These are phyloP conservation scores for Agrocybe chaxingu DNA, from an alignment of 768 basidiomycete species.

Conservation along the genomic window DNA sequence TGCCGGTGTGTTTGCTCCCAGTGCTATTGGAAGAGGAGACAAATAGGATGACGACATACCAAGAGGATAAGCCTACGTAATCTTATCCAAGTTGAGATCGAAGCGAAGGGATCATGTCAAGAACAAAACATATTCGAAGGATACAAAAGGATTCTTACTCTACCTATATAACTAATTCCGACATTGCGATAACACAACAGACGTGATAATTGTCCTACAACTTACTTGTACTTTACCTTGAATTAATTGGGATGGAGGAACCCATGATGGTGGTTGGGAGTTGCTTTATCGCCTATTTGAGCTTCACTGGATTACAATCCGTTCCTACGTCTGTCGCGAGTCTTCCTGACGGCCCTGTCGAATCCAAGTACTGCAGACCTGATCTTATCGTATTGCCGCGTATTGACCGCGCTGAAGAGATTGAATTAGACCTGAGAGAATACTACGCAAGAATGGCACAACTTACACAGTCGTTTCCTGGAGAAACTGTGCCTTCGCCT, in stretches of 20 bases:
- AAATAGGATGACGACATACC: too few species aligned
- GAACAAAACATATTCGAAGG: too few species aligned
- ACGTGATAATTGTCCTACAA: not conserved
- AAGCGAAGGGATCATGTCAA: too few species aligned
- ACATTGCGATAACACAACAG: too few species aligned
- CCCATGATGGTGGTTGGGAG: too few species aligned
- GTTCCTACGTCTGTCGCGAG: slow-evolving; percentile 58
- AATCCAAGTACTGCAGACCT: slow-evolving; percentile 73
- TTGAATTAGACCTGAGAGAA: slow-evolving; percentile 7
- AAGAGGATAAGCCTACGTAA: too few species aligned
- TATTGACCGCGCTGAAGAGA: slow-evolving; percentile 55
- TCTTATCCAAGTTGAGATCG: too few species aligned
- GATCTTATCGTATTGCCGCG: slow-evolving; percentile 71
- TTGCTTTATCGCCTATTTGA: not conserved
- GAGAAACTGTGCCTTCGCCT: slow-evolving; percentile 71
- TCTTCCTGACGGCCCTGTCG: slow-evolving; percentile 72
- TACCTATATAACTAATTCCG: too few species aligned
- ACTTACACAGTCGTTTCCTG: slow-evolving; percentile 72
- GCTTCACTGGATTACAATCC: slow-evolving; percentile 30
- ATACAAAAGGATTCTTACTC: too few species aligned
- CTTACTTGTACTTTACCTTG: not conserved
- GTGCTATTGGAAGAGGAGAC: too few species aligned
- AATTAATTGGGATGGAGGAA: too few species aligned
- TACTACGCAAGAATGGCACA: not conserved
- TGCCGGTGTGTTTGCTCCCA: too few species aligned